Conservation (phyloP, 306 rosid species). For the Cucumis cinereus region DNA sequence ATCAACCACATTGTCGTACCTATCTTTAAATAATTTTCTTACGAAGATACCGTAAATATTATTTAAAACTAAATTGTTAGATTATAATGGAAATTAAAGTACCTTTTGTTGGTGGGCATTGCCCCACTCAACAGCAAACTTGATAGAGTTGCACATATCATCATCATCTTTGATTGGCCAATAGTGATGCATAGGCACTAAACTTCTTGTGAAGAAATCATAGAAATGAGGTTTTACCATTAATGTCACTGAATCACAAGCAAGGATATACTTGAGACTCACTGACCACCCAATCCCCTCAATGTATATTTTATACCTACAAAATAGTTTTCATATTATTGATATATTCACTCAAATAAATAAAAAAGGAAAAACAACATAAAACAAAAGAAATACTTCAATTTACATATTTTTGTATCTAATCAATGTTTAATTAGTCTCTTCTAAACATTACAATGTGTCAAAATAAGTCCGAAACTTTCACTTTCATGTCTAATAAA, state of each 20-base stretch:
- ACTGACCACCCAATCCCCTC: slow-evolving; percentile 97
- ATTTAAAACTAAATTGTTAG: no score
- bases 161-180: slow-evolving; percentile 80
- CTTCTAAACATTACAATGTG: no score
- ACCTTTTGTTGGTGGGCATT: slow-evolving; percentile 48
- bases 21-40: no score
- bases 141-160: slow-evolving; percentile 42
- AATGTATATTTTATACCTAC: slow-evolving; percentile 73
- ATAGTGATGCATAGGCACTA: slow-evolving; percentile 60
- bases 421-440: no score
- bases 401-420: no score
- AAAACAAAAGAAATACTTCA: no score
- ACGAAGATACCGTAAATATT: no score
- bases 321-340: neutral
- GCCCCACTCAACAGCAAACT: slow-evolving; percentile 88
- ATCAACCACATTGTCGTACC: neutral
- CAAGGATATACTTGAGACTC: slow-evolving; percentile 75
- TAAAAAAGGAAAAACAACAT: no score
- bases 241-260: slow-evolving; percentile 69
- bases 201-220: slow-evolving; percentile 70
- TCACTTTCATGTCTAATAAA: no score
- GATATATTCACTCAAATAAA: neutral
- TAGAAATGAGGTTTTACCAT: slow-evolving; percentile 57
- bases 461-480: no score
- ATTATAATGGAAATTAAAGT: no score